Conservation (phyloP, 106 monocot genomes). For the Allium sativum region DNA sequence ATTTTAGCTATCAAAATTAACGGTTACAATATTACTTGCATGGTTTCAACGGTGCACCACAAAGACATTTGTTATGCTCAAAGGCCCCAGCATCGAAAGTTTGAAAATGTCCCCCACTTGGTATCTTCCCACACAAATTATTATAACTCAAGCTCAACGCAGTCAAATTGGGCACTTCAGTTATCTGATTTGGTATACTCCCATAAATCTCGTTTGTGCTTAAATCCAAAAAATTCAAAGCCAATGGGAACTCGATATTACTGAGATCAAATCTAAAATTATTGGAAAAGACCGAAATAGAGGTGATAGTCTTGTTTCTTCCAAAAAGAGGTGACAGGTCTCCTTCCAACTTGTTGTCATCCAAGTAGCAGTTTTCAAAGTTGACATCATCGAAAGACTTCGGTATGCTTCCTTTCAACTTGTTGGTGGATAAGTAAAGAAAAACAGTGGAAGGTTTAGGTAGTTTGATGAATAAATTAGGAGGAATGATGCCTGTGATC, state of each 20-base stretch:
- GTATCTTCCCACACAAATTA: constrained; percentile 8
- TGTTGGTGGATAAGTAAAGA: constrained; percentile 15
- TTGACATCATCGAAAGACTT: constrained; percentile 10
- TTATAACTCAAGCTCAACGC: not conserved
- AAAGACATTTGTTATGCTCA: constrained; percentile 8
- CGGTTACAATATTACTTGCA: not conserved
- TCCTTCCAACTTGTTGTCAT: not conserved
- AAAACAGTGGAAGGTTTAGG: not conserved
- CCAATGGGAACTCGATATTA: not conserved
- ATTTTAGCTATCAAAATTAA: too few species aligned
- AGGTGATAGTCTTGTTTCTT: not conserved
- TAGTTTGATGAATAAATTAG: not conserved
- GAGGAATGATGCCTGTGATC: constrained; percentile 14
- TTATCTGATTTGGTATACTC: not conserved
- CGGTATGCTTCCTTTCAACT: constrained; percentile 2
- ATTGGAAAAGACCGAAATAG: not conserved
- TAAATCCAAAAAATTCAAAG: not conserved
- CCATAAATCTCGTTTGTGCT: constrained; percentile 1
- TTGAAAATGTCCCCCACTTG: not conserved
- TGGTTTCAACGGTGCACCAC: constrained; percentile 7
- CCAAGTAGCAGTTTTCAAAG: not conserved
- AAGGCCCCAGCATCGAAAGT: not conserved
- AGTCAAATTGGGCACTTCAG: not conserved
- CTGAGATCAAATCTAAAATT: constrained; percentile 4
- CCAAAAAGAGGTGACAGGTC: not conserved